Base-by-base conservation (phyloP, 441 rosid genomes). In the Arabidopsis lyrata region DNA sequence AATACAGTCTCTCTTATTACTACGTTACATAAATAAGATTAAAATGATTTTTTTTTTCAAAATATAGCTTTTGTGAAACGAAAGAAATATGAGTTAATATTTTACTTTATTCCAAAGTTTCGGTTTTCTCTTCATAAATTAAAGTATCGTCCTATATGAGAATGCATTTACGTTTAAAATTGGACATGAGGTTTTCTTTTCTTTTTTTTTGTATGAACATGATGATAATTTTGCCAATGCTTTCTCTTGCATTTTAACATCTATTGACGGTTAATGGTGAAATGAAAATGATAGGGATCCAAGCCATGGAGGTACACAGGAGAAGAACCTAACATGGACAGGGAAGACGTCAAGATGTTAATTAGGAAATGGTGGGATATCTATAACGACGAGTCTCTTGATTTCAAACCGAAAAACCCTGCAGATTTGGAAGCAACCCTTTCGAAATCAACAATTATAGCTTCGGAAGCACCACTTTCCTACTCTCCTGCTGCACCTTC, bases 251-350 rank as follows among this genome's bases (percentile, higher is more conserved):
- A 1, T 41, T 2, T 4, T 41, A 4, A 41, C 14, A 12, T 41
- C 13, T 11, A 13, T 41, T 41, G 6, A 41, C 6, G 5, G 42
- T 9, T 41, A 18, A 4, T 39, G 16, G n/a, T 39, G 8, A 27
- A 29, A 53, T 27, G 3, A 48, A 38, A 63, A 1, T 44, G 41
- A 11, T 15, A 86, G 90, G 92, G 95, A 55, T 32, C 88, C 14
- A 90, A 90, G 78, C 95, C 88, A n/a, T 88, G 95, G 95, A 90
- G 88, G 75, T 88, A 58, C 80, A 90, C 87, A 0, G 91, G 95
- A 20, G 71, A 84, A 34, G 91, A 84, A 64, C 86, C 76, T 68
- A 86, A 88, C 78, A 85, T 90, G 93, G 85, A 84, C 0, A 80
- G 91, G 68, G 86, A 83, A 8, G 93, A 88, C 64, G 83, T 88